phyloP scores from a whole-genome alignment of 768 basidiomycete genomes.

The Kwoniella heveanensis region DNA sequence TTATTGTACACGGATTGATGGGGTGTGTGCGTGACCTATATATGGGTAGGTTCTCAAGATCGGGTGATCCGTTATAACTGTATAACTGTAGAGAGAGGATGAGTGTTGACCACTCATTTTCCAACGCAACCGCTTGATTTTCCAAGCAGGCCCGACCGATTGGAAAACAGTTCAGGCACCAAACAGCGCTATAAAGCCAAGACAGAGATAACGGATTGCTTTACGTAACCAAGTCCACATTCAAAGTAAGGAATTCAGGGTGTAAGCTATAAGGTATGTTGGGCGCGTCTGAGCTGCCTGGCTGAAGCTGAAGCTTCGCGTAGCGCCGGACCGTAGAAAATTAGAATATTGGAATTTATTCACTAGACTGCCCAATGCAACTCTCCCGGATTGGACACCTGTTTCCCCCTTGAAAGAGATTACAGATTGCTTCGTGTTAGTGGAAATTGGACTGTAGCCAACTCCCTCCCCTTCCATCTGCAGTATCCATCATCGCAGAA shows the following conservation, averaged over 20 bases:
- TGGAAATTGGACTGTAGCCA: background rate
- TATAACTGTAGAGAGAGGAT: no score
- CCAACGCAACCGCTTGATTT: constrained; percentile 2
- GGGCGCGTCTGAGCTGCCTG: no score
- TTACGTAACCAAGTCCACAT: no score
- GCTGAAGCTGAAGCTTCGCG: no score
- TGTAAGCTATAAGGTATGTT: no score
- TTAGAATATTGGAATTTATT: background rate
- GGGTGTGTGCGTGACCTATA: no score
- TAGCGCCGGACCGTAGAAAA: background rate
- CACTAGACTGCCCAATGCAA: background rate
- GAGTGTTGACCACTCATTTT: background rate
- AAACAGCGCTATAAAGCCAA: no score
- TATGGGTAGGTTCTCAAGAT: background rate
- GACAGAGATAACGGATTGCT: no score
- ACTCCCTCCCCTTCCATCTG: no score
- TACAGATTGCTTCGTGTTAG: no score
- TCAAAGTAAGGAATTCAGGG: background rate
- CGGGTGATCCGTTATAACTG: background rate
- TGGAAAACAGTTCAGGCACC: constrained; percentile 7
- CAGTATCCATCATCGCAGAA: background rate
- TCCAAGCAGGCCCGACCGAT: constrained; percentile 9
- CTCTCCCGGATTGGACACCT: background rate
- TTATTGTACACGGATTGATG: no score
- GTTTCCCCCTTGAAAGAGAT: background rate